Evolutionary conservation across 148 eudicot species (phyloP).

Genomic region (Beta vulgaris): DNA sequence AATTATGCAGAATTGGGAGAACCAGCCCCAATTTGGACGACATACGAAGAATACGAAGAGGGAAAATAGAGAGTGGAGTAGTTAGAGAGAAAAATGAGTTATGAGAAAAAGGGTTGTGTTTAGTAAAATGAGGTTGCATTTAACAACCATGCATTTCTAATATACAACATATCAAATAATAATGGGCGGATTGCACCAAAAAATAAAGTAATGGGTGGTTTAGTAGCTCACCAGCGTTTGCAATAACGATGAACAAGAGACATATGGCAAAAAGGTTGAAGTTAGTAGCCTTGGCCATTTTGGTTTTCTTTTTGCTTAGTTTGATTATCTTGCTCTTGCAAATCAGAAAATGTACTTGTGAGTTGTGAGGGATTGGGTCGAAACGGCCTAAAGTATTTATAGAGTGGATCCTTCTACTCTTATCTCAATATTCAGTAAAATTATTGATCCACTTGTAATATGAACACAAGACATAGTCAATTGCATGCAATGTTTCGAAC

Average conservation of each 20-base stretch:
- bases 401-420: neutral
- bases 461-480: neutral
- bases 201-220: neutral
- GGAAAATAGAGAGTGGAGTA: no score
- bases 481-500: no score
- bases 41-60: no score
- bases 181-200: no score
- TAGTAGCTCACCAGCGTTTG: conserved; percentile 9
- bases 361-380: conserved; percentile 1
- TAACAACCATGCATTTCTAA: no score
- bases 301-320: neutral
- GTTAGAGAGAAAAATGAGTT: no score
- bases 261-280: neutral
- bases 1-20: no score
- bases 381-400: neutral
- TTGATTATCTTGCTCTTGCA: no score
- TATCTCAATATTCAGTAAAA: neutral
- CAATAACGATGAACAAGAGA: conserved; percentile 4
- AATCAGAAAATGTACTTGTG: neutral
- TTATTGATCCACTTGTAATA: neutral
- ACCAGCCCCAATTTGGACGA: no score
- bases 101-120: no score
- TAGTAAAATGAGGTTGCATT: no score
- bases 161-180: no score
- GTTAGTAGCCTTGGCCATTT: conserved; percentile 16